These are phyloP conservation scores for Euphrasia confusa DNA, from an alignment of 257 asterid species.

Conservation along the genomic window DNA sequence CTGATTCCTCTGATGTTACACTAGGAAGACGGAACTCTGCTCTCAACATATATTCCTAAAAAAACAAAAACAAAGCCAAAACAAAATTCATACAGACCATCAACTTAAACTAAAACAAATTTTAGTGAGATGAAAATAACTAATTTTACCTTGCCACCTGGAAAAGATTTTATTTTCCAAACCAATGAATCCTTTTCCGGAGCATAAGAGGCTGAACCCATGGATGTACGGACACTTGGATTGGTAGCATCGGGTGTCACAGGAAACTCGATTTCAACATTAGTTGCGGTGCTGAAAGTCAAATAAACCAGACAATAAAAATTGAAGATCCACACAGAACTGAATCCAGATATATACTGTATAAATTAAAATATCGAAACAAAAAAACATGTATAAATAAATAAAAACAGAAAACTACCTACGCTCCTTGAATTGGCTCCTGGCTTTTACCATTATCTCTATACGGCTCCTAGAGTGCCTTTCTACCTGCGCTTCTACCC, in stretches of 20 bases:
- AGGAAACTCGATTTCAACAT: constrained; percentile 96
- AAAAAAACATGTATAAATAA: neutral
- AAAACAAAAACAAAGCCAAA: constrained; percentile 20
- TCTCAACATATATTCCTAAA: constrained; percentile 93
- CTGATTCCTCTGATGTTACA: constrained; percentile 77
- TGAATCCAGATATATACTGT: neutral
- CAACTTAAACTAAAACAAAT: neutral
- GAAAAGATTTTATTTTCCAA: constrained; percentile 98
- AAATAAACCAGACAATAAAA: constrained; percentile 27
- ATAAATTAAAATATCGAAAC: neutral
- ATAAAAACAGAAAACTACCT: constrained; percentile 47
- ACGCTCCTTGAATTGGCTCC: constrained; percentile 98
- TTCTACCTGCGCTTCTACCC: constrained; percentile 98
- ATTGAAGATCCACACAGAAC: constrained; percentile 17
- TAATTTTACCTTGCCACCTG: constrained; percentile 90
- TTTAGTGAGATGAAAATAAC: neutral
- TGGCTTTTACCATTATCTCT: constrained; percentile 79
- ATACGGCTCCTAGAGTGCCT: constrained; percentile 92
- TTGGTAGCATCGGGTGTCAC: constrained; percentile 95
- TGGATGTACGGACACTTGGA: constrained; percentile 93
- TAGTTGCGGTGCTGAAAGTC: constrained; percentile 86
- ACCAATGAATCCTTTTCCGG: constrained; percentile 90
- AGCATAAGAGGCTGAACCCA: constrained; percentile 97
- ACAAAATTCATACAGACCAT: neutral
- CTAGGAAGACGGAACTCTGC: constrained; percentile 98